Base-by-base conservation (phyloP, 2,329 filamentous ascomycete species). In the Cyclaneusma minus region DNA sequence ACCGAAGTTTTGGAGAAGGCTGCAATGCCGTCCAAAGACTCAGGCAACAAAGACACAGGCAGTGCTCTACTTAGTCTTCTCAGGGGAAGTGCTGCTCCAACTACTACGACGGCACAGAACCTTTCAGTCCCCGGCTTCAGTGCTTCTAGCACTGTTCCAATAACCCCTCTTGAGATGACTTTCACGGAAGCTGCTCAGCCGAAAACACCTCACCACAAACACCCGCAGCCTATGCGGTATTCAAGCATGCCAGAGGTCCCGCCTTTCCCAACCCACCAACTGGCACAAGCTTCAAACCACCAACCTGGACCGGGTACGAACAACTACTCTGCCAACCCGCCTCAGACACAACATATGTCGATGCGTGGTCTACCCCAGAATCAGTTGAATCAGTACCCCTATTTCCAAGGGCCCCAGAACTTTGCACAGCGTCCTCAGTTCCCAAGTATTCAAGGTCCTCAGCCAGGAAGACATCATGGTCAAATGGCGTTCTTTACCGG, bases 151-250 rank as follows among this genome's bases (percentile, higher is more conserved):
- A 47, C 44, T 29, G 41, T 48, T 32, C 60, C 56, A 21, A 58
- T 60, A 26, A 68, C 65, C 4, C 63, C 68, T 6, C 46, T 66
- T 16, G 66, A 76, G 9, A 64, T 69, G 33, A 54, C 57, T 11
- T 49, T 57, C 26, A 44, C 48, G 4, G 56, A 63, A 14, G 56
- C 61, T 13, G 44, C 60, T 15, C 60, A 65, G 41, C 67, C 71
- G 9, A 55, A 52, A 21, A 67, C 63, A 21, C 68, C 71, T 5
- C 68, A 72, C 25, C 62, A 68, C 41, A 60, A 65, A 29, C 61
- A 64, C 26, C 55, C 62, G 21, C 60, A 61, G 15, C 55, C 56
- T 12, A 45, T 62, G 10, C 57, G 60, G 7, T 48, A 58, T 27
- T 52, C 52, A 20, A 51, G 48, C 26, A 54, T 63, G 34, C 55